These are phyloP conservation scores for Colletotrichum sidae DNA, from an alignment of 2,329 filamentous ascomycete species.

Conservation along the genomic window DNA sequence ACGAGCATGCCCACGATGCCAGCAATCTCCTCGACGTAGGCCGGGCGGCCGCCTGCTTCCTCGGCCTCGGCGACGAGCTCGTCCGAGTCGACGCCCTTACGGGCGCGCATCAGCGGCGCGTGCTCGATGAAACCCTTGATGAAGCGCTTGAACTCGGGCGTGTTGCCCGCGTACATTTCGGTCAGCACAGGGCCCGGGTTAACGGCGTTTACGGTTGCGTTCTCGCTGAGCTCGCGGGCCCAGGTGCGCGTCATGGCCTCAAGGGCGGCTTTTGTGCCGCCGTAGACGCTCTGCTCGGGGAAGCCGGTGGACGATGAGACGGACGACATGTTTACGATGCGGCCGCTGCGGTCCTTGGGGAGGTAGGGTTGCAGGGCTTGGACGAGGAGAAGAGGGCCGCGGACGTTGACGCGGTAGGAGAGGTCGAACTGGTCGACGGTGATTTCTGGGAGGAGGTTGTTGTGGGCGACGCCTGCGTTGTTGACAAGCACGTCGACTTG, in stretches of 20 bases:
- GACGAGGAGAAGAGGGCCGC: conserved; percentile 81
- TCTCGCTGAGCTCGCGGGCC: conserved; percentile 66
- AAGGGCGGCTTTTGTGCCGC: conserved; percentile 67
- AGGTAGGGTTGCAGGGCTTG: conserved; percentile 79
- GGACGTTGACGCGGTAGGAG: conserved; percentile 84
- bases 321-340: conserved; percentile 67
- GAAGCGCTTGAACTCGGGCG: conserved; percentile 54
- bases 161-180: conserved; percentile 61
- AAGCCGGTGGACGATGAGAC: conserved; percentile 66
- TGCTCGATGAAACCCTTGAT: conserved; percentile 58
- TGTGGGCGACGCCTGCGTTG: conserved; percentile 81
- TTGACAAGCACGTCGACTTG: conserved; percentile 88
- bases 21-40: conserved; percentile 77
- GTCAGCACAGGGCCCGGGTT: conserved; percentile 68
- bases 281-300: conserved; percentile 67
- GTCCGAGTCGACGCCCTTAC: conserved; percentile 71
- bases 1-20: conserved; percentile 83
- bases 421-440: conserved; percentile 74
- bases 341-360: conserved; percentile 72
- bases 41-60: conserved; percentile 68
- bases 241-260: conserved; percentile 71
- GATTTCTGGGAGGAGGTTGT: conserved; percentile 73
- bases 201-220: conserved; percentile 67
- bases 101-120: conserved; percentile 71
- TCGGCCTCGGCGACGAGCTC: conserved; percentile 70